Evolutionary conservation across 2,329 filamentous ascomycete species (phyloP).

Genomic region (Zasmidium cellare): DNA sequence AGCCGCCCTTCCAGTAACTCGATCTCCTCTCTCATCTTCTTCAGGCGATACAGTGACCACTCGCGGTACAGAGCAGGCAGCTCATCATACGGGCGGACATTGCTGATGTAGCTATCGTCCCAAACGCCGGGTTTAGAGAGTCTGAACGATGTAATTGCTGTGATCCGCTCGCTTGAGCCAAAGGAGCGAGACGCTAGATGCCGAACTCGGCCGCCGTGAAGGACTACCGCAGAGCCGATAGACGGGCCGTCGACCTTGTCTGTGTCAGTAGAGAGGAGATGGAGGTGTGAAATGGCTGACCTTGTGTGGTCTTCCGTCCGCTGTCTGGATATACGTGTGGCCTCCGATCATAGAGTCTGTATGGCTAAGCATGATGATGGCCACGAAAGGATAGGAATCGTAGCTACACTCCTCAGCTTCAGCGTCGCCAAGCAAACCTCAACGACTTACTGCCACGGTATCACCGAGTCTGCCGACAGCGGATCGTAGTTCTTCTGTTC

Average conservation of each 20-base stretch:
- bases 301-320: background rate
- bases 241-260: background rate
- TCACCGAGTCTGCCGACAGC: background rate
- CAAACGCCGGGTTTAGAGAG: background rate
- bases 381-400: background rate
- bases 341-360: background rate
- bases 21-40: constrained; percentile 5
- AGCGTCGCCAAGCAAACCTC: background rate
- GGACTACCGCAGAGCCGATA: background rate
- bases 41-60: constrained; percentile 2
- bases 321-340: background rate
- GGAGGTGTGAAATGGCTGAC: background rate
- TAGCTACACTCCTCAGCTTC: background rate
- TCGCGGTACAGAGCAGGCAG: background rate
- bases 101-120: background rate
- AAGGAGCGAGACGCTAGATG: background rate
- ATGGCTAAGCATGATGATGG: background rate
- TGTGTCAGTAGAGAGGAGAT: background rate
- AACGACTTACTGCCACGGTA: constrained; percentile 2
- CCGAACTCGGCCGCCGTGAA: background rate
- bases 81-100: background rate
- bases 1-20: background rate
- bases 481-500: constrained; percentile 5
- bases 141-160: background rate
- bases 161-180: background rate